Evolutionary conservation across 148 eudicot genomes (phyloP), one percentile per base, ranked within the genome.

Genomic region (Oxyria digyna): DNA sequence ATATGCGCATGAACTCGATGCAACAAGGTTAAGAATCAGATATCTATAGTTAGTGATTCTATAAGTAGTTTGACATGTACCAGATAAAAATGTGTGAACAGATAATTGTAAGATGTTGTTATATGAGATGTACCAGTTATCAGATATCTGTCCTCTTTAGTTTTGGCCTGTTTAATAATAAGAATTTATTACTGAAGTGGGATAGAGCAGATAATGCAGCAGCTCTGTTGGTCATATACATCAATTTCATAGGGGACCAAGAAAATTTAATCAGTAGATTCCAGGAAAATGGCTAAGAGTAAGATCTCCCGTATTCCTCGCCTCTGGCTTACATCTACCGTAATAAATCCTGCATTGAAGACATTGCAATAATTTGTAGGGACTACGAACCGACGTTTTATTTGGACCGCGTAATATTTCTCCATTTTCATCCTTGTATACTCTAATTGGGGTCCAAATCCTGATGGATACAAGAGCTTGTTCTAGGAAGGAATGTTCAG

Each of bases 1-100:
- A 74, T 76, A 65, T 71, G 68, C 77, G 81, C 69, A 69, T 81
- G 26, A 75, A 75, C 54, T 73, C 74, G 43, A 68, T 66, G 63
- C 90, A 82, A 40, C 62, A 82, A 41, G 74, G 79, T 75, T 80
- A 69, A 74, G 33, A 8, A 7, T 31, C 65, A 59, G 8, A 59
- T 59, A 59, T 55, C 2, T 23, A 23, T 54, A 24, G 35, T 57
- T 26, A 57, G 68, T 65, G 43, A 65, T 35, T 65, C 45, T 37
- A 9, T 65, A 26, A 26, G 64, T 57, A 29, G 18, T 29, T 57
- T 27, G 35, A 57, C 32, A 29, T 57, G 64, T 57, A 6, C 18
- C 1, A 57, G 37, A 57, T 57, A 57, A 57, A 59, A 1, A 24
- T 52, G 29, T 59, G 15, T 59, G 15, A 15, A 57, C 33, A 57